phyloP scores from a whole-genome alignment of 1,139 yeast genomes.

The Hansenula anomala region DNA sequence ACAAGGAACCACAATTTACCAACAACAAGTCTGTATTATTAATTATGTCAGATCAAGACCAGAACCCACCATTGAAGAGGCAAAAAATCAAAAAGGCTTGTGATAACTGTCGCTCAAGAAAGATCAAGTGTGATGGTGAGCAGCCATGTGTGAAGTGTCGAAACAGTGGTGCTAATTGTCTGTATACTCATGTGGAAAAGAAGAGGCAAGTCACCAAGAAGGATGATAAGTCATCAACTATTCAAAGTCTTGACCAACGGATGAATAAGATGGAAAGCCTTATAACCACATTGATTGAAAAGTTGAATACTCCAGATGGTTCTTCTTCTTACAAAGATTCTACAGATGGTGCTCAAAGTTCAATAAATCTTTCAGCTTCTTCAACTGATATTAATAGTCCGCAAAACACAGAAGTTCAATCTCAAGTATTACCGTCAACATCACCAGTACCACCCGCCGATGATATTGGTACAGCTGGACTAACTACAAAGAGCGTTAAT shows the following conservation, averaged over 20 bases:
- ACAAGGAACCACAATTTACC: not conserved
- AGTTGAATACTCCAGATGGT: conserved; percentile 9
- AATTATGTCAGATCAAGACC: no score
- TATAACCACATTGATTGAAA: conserved; percentile 12
- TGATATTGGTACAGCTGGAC: no score
- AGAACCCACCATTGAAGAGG: not conserved
- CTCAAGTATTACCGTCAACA: no score
- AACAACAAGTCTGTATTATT: no score
- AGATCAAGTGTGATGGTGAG: conserved; percentile 20
- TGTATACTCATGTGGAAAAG: conserved; percentile 9
- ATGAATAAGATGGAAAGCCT: conserved; percentile 18
- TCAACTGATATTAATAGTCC: no score
- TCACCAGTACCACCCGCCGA: no score
- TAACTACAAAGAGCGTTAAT: no score
- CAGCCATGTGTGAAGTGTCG: conserved; percentile 18
- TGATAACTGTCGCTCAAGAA: conserved; percentile 17
- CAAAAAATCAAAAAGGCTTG: conserved; percentile 8
- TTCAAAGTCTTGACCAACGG: conserved; percentile 11
- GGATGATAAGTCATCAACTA: not conserved
- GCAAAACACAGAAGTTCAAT: no score
- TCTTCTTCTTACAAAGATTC: not conserved
- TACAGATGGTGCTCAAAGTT: no score
- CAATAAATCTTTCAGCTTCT: no score
- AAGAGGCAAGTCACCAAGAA: conserved; percentile 3
- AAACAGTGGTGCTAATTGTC: conserved; percentile 5